Evolutionary conservation across 768 basidiomycete genomes (phyloP).

Genomic region (Kockovaella imperatae): DNA sequence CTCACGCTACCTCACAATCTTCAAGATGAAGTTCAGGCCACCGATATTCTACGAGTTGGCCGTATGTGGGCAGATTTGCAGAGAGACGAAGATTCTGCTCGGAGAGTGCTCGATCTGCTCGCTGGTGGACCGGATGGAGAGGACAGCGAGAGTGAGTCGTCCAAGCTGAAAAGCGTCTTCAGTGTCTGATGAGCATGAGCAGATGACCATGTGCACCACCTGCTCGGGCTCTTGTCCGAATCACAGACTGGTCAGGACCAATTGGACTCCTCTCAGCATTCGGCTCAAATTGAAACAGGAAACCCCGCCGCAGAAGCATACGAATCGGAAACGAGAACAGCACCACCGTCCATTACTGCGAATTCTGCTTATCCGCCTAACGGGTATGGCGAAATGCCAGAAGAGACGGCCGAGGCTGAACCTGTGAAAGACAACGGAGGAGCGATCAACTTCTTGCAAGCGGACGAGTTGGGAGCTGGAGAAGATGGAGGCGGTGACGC

Average conservation of each 20-base stretch:
- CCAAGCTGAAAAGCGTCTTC: not conserved
- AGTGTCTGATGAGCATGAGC: not conserved
- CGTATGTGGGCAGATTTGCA: conserved; percentile 30
- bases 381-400: not conserved
- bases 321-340: not conserved
- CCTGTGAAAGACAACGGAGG: not conserved
- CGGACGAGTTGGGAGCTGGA: conserved; percentile 26
- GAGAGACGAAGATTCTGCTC: conserved; percentile 17
- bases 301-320: not conserved
- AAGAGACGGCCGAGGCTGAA: not conserved
- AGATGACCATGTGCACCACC: conserved; percentile 30
- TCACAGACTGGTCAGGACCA: conserved; percentile 1
- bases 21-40: conserved; percentile 32
- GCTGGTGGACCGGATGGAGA: conserved; percentile 13
- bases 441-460: conserved; percentile 33
- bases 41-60: conserved; percentile 30
- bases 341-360: not conserved
- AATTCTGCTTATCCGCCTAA: not conserved
- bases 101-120: conserved; percentile 18
- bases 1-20: conserved; percentile 20
- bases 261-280: not conserved
- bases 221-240: conserved; percentile 16
- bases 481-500: not conserved
- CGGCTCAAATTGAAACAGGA: not conserved
- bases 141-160: conserved; percentile 27